Evolutionary conservation across 2,329 filamentous ascomycete genomes (phyloP), one percentile per base, ranked within the genome.

Genomic region (Nemania sp.): DNA sequence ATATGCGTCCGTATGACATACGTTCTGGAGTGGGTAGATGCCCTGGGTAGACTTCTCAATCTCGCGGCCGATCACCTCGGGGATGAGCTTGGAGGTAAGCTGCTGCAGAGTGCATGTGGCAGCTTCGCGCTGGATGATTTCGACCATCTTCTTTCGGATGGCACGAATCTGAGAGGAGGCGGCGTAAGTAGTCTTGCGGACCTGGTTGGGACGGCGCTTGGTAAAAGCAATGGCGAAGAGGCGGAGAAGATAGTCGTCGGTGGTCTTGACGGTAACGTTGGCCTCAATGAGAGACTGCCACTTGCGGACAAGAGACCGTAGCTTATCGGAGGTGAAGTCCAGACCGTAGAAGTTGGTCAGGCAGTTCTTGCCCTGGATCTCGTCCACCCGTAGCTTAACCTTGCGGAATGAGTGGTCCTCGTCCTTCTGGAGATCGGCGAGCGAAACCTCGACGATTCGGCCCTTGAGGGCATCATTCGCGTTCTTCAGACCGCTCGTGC

Each of bases 141-240:
- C 94, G 64, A 86, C 89, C 94, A 99, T 99, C 91, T 99, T 97
- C 86, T 92, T 94, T 79, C 94, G 90, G 78, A 99, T 99, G 69
- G 89, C 88, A 67, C 93, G 89, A 78, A 97, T 97, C 82, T 99
- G 94, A 64, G 94, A 97, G 64, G 91, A 91, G 65, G 88, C 88
- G 68, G 94, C 94, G 75, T 99, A 99, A 75, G 94, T 99, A 72
- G 94, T 99, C 90, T 97, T 99, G 90, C 96, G 96, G 84, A 99
- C 93, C 86, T 99, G 94, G 85, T 97, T 99, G 70, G 91, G 91
- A 74, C 94, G 89, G 79, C 91, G 86, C 89, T 97, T 97, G 80
- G 94, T 99, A 86, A 99, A 99, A 70, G 90, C 94, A 70, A 99
- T 99, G 77, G 91, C 91, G 83, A 99, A 99, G 70, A 99, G 88